These are phyloP conservation scores for Guyanaporus albipodus DNA, from an alignment of 768 basidiomycete species.

Conservation along the genomic window DNA sequence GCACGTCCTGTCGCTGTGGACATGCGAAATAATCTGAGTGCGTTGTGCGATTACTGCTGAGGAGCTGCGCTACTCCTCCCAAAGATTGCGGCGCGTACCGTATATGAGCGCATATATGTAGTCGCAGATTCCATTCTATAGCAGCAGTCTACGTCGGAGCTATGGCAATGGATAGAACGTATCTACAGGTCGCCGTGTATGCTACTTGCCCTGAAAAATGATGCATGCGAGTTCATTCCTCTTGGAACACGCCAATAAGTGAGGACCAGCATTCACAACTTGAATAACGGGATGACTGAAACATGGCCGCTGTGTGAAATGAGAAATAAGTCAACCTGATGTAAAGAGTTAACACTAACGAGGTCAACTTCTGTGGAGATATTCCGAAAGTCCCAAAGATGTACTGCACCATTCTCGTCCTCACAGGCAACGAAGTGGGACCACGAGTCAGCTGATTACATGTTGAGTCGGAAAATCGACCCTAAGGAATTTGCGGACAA, in stretches of 20 bases:
- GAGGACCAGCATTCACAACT: conserved; percentile 32
- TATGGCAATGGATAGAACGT: no score
- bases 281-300: conserved; percentile 38
- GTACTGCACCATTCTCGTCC: conserved; percentile 38
- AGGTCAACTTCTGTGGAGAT: conserved; percentile 19
- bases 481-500: not conserved
- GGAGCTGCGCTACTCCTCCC: no score
- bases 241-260: conserved; percentile 38
- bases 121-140: no score
- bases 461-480: conserved; percentile 18
- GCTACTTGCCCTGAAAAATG: conserved; percentile 19
- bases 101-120: no score
- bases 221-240: conserved; percentile 34
- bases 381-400: conserved; percentile 48
- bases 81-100: no score
- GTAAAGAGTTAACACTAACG: conserved; percentile 15
- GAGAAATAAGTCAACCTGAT: not conserved
- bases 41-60: not conserved
- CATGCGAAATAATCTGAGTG: conserved; percentile 23
- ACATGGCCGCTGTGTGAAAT: conserved; percentile 30
- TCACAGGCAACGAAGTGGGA: conserved; percentile 41
- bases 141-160: not conserved
- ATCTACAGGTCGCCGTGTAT: no score
- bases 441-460: conserved; percentile 24
- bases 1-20: conserved; percentile 28